Conservation (phyloP, 73 alveolate genomes). For the Paramecium sonneborni region DNA sequence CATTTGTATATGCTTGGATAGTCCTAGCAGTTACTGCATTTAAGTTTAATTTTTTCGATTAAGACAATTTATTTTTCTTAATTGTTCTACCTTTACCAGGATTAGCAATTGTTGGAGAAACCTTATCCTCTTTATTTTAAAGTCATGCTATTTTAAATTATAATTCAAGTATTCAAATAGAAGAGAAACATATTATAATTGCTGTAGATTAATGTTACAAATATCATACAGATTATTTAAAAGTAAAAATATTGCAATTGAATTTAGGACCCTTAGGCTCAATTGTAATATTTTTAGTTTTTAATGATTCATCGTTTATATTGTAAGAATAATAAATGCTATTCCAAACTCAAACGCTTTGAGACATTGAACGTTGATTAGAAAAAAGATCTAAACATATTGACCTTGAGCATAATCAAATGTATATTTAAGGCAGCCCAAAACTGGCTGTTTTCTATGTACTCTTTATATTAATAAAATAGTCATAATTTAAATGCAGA, state of each 20-base stretch:
- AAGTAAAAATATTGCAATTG: neutral
- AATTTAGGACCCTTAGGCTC: neutral
- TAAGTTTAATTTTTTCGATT: neutral
- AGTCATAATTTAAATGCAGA: slow-evolving; percentile 20
- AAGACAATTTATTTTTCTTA: slow-evolving; percentile 13
- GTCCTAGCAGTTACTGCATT: neutral
- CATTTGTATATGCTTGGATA: slow-evolving; percentile 33
- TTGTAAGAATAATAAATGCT: slow-evolving; percentile 19
- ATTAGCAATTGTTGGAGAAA: neutral
- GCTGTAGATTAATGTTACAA: slow-evolving; percentile 46
- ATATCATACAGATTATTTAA: neutral
- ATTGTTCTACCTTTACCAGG: neutral
- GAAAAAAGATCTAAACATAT: neutral
- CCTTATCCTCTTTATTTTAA: neutral
- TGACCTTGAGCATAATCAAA: slow-evolving; percentile 35
- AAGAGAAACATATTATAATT: slow-evolving; percentile 37
- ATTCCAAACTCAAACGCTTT: neutral
- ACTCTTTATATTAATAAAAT: neutral
- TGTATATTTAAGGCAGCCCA: slow-evolving; percentile 52
- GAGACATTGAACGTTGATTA: neutral
- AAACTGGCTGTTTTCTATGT: slow-evolving; percentile 52
- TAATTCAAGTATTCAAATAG: slow-evolving; percentile 1
- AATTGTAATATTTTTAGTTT: slow-evolving; percentile 32
- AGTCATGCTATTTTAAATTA: neutral
- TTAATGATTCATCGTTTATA: slow-evolving; percentile 33